These are phyloP conservation scores for Alternaria ethzedia DNA, from an alignment of 2,329 filamentous ascomycete species.

Conservation along the genomic window DNA sequence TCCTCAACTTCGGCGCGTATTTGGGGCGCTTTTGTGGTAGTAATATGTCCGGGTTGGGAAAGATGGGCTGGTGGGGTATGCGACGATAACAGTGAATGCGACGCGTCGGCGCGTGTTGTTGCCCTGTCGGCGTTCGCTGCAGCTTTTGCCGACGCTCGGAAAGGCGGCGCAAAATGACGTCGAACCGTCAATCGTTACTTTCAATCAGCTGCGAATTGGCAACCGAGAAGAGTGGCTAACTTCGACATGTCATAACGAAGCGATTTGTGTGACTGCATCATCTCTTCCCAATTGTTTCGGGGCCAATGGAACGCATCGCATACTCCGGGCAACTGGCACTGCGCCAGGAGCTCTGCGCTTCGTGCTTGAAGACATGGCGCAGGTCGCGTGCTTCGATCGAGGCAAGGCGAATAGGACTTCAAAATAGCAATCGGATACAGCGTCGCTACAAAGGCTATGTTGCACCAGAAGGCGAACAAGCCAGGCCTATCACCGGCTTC, in stretches of 20 bases:
- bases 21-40: background rate
- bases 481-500: conserved; percentile 46
- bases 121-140: conserved; percentile 26
- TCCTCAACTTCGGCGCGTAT: background rate
- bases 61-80: conserved; percentile 5
- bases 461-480: conserved; percentile 47
- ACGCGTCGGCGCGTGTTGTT: conserved; percentile 41
- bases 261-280: background rate
- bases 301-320: conserved; percentile 23
- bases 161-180: conserved; percentile 42
- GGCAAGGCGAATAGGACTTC: conserved; percentile 32
- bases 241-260: conserved; percentile 8
- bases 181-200: conserved; percentile 18
- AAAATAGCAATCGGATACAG: conserved; percentile 45
- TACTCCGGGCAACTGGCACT: conserved; percentile 22
- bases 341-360: conserved; percentile 33
- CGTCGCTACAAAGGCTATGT: conserved; percentile 45
- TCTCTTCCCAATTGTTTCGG: background rate
- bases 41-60: background rate
- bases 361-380: conserved; percentile 28
- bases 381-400: background rate
- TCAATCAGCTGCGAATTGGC: conserved; percentile 17
- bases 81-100: conserved; percentile 15
- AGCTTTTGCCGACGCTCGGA: conserved; percentile 36
- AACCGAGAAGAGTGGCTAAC: background rate